These are phyloP conservation scores for Cystofilobasidium macerans DNA, from an alignment of 768 basidiomycete genomes.

Conservation along the genomic window DNA sequence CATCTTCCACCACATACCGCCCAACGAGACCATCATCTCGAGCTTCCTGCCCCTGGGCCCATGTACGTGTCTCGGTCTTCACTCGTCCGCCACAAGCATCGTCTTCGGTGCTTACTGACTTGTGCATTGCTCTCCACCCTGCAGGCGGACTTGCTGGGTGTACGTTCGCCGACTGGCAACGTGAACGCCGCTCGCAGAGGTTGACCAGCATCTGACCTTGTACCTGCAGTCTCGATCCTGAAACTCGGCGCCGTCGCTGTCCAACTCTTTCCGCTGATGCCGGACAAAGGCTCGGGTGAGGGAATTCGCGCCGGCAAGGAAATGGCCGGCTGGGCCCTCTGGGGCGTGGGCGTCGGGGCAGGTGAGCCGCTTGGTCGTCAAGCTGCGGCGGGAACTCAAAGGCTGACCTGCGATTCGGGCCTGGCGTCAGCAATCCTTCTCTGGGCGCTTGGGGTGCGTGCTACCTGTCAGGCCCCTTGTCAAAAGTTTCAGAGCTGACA, in stretches of 20 bases:
- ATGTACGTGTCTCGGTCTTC: background rate
- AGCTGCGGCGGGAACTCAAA: no score
- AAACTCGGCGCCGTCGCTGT: slow-evolving; percentile 27
- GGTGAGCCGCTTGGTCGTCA: no score
- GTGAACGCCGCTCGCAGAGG: background rate
- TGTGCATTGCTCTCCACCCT: background rate
- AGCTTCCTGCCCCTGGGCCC: slow-evolving; percentile 29
- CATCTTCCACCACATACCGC: slow-evolving; percentile 29
- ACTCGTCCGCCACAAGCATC: background rate
- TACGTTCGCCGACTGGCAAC: background rate
- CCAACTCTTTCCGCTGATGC: slow-evolving; percentile 17
- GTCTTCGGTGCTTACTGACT: no score
- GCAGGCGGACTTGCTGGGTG: background rate
- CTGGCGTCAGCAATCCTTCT: slow-evolving; percentile 24
- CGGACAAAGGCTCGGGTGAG: background rate
- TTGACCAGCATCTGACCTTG: no score
- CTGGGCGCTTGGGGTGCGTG: slow-evolving; percentile 26
- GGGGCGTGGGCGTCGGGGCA: slow-evolving; percentile 21
- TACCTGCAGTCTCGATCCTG: slow-evolving; percentile 18
- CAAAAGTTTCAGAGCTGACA: background rate
- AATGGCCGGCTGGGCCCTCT: slow-evolving; percentile 24
- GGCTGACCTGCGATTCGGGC: no score
- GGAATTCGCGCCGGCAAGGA: background rate
- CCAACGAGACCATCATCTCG: slow-evolving; percentile 27
- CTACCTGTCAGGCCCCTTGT: background rate